A percentile compares a stretch with the other conserved stretches of the same genome.
phyloP scores from a whole-genome alignment of 2,329 filamentous ascomycete species.

The Fusarium multiceps region DNA sequence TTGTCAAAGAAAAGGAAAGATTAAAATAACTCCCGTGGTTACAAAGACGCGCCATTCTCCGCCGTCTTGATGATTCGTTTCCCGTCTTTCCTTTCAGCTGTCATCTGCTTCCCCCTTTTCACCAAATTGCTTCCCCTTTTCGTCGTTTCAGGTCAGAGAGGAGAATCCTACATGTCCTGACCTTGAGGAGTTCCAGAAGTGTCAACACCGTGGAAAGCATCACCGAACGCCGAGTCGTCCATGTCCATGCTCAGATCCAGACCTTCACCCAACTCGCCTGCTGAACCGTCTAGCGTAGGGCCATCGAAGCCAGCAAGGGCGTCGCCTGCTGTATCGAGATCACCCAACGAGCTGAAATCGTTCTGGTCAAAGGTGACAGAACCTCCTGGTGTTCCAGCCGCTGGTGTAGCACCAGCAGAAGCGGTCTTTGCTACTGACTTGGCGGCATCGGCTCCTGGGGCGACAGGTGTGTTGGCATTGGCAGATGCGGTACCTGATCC shows the following conservation, averaged over 20 bases:
- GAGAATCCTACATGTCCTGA: conserved; percentile 49
- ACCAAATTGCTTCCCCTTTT: background rate
- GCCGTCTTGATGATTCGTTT: conserved; percentile 34
- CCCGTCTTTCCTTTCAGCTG: conserved; percentile 10
- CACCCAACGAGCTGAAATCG: conserved; percentile 72
- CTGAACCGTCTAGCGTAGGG: conserved; percentile 60
- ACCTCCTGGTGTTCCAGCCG: conserved; percentile 52
- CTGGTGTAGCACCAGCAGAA: conserved; percentile 41
- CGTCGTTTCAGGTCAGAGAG: background rate
- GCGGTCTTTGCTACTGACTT: conserved; percentile 37
- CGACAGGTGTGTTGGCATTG: conserved; percentile 49
- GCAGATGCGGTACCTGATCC: conserved; percentile 28
- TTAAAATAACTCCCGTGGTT: conserved; percentile 21
- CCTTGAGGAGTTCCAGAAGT: conserved; percentile 52
- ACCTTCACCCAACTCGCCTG: conserved; percentile 64
- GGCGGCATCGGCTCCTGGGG: conserved; percentile 34
- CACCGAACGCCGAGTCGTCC: conserved; percentile 85
- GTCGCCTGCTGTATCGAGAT: conserved; percentile 77
- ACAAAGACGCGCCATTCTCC: conserved; percentile 44
- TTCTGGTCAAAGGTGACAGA: conserved; percentile 63
- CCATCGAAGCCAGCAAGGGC: conserved; percentile 75
- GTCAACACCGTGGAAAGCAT: conserved; percentile 78
- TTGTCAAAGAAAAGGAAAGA: conserved; percentile 11
- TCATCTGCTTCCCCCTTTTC: conserved; percentile 12
- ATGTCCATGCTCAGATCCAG: conserved; percentile 73